These are phyloP conservation scores for Ascoidea asiatica DNA, from an alignment of 805 yeast species.

Conservation along the genomic window DNA sequence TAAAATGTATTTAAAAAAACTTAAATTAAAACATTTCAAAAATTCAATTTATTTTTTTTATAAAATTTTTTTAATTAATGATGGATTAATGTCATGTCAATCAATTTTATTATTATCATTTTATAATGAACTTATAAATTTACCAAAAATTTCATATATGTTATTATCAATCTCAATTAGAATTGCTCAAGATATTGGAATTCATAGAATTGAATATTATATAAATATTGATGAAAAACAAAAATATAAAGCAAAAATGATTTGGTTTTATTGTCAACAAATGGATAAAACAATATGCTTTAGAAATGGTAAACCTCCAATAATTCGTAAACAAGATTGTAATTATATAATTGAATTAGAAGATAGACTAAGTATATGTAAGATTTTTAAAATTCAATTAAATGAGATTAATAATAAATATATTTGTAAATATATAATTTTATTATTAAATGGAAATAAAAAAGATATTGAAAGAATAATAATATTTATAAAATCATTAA, in stretches of 20 bases:
- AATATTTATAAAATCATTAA: too few species aligned
- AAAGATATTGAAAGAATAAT: not conserved
- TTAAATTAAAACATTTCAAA: conserved; percentile 13
- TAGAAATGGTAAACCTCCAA: conserved; percentile 35
- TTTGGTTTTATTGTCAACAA: conserved; percentile 38
- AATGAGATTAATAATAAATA: too few species aligned
- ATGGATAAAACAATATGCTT: conserved; percentile 32
- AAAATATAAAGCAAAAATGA: conserved; percentile 20
- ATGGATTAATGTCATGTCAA: conserved; percentile 36
- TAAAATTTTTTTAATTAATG: conserved; percentile 32
- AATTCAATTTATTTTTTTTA: conserved; percentile 40
- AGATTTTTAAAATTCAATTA: too few species aligned
- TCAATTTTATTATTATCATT: conserved; percentile 34
- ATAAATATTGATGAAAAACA: conserved; percentile 24
- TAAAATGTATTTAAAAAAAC: not conserved
- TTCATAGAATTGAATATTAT: conserved; percentile 35
- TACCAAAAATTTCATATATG: conserved; percentile 27
- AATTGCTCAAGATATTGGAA: conserved; percentile 42
- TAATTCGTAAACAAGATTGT: conserved; percentile 25
- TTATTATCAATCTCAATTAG: conserved; percentile 32
- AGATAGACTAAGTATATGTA: too few species aligned
- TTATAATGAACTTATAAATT: conserved; percentile 20
- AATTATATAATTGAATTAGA: conserved; percentile 20
- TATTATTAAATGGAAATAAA: not conserved
- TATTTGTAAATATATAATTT: too few species aligned